Conservation (phyloP, 2,329 filamentous ascomycete species). For the Trichothecium sympodiale region DNA sequence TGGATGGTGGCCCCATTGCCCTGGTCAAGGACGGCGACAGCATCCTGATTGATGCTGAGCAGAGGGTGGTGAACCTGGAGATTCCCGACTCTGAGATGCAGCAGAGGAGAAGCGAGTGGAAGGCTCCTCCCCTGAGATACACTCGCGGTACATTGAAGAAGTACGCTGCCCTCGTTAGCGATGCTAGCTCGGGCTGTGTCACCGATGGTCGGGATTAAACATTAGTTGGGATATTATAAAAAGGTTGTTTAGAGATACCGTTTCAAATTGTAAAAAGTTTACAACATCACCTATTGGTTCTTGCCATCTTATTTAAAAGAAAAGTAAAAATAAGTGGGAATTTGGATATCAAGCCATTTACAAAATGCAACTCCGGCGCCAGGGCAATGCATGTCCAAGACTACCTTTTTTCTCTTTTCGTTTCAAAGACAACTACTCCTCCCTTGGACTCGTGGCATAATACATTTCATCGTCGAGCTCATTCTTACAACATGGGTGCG, state of each 20-base stretch:
- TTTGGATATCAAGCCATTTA: too few species aligned
- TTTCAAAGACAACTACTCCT: too few species aligned
- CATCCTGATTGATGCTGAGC: conserved; percentile 77
- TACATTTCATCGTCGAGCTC: too few species aligned
- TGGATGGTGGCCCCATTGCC: conserved; percentile 78
- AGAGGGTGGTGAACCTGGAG: conserved; percentile 58
- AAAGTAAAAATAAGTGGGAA: too few species aligned
- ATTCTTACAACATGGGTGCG: too few species aligned
- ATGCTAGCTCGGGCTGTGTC: conserved; percentile 85
- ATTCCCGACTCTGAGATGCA: conserved; percentile 61
- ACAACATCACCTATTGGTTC: too few species aligned
- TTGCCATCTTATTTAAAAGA: too few species aligned
- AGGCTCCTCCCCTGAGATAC: conserved; percentile 57
- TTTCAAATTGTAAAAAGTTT: too few species aligned
- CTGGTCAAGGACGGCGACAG: conserved; percentile 70
- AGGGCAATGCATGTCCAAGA: too few species aligned
- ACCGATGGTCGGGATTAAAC: conserved; percentile 44
- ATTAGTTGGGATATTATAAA: background rate
- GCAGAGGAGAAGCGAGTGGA: conserved; percentile 55
- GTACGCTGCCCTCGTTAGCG: conserved; percentile 77
- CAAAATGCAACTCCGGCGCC: too few species aligned
- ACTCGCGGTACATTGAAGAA: conserved; percentile 81
- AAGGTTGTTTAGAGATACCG: background rate
- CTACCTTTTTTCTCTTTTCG: too few species aligned
- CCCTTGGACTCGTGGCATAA: too few species aligned